Evolutionary conservation across 2,329 filamentous ascomycete species (phyloP), one percentile per base, ranked within the genome.

Genomic region (Colletotrichum sp.): DNA sequence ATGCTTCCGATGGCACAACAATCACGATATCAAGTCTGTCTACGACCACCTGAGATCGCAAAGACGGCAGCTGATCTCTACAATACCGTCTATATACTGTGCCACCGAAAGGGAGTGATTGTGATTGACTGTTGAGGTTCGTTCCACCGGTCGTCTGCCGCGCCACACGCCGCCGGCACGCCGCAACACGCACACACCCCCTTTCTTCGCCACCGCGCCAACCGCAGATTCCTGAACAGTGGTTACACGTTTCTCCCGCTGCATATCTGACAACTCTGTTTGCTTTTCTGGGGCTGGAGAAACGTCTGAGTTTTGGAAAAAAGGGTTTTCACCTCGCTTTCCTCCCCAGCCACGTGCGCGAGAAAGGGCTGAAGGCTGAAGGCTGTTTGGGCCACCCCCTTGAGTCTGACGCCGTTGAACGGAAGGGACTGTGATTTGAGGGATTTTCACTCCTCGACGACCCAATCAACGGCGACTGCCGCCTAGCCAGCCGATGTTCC

Each of bases 11-110:
- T 43, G 18, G 39, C 39, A 43, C 39, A n/a, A 12, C 5, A 43
- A n/a, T 43, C 18, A n/a, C 39, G 39, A 43, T 43, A 43, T 43
- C 39, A 43, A 43, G 18, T 2, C 18, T 2, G 2, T 12, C 0
- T 6, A 2, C 39, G 12, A 43, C 39, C 1, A 0, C 5, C 3
- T 0, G 18, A n/a, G 39, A 43, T 43, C 39, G 18, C 6, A 1
- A n/a, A 7, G 2, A 43, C 3, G 39, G 39, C 2, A n/a, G 39
- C 12, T n/a, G 5, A n/a, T 43, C 39, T n/a, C 3, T 43, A 1
- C 5, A n/a, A 12, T 7, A n/a, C 39, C 39, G 39, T 43, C 18
- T 2, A 6, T 43, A 43, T n/a, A n/a, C 39, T 43, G 39, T 43
- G 5, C 0, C 12, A 43, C 39, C 39, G 5, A 1, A 43, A n/a